Evolutionary conservation across 495 filamentous ascomycete genomes (phyloP), one percentile per base, ranked within the genome.

Genomic region (Hypoxylon trugodes): DNA sequence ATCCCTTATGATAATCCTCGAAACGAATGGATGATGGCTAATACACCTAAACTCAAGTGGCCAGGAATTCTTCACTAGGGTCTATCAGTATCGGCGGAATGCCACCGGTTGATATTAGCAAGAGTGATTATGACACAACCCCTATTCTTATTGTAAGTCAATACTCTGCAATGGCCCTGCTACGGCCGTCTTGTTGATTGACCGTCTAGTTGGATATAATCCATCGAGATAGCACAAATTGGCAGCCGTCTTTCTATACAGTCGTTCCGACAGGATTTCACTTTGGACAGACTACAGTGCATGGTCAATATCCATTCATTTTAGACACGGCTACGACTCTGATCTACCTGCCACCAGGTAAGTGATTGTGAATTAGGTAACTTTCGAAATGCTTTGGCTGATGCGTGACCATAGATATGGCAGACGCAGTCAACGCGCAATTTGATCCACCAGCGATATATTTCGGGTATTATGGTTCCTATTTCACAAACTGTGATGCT

Each of bases 371-470:
- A 22, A 15, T 2, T 1, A 21, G 3, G 13, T n/a, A 12, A 6
- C 12, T 42, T 6, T 22, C 1, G n/a, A 50, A 1, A 16, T 5
- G n/a, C n/a, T n/a, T n/a, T n/a, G 6, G 5, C 21, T 21, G 41
- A 30, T 7, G 21, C 21, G 4, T 24, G 15, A 1, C 9, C 21
- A 19, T 25, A 72, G 72, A 60, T 25, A 65, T 87, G 6, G 83
- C 85, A 5, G 70, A 80, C 8, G 72, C 72, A 7, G 75, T 89
- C 30, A 85, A 83, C 49, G 57, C 54, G 0, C 69, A 79, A 0
- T 90, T 88, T 66, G 46, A 67, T n/a, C 86, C 86, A 0, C 77
- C 82, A 0, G 86, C 82, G 6, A 61, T 59, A 3, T 87, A 80
- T 54, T 66, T 77, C 58, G 66, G 73, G 36, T 58, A 69, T 21